Evolutionary conservation across 1,284 basidiomycete genomes (phyloP).

Genomic region (Erythrobasidium hasegawianum): DNA sequence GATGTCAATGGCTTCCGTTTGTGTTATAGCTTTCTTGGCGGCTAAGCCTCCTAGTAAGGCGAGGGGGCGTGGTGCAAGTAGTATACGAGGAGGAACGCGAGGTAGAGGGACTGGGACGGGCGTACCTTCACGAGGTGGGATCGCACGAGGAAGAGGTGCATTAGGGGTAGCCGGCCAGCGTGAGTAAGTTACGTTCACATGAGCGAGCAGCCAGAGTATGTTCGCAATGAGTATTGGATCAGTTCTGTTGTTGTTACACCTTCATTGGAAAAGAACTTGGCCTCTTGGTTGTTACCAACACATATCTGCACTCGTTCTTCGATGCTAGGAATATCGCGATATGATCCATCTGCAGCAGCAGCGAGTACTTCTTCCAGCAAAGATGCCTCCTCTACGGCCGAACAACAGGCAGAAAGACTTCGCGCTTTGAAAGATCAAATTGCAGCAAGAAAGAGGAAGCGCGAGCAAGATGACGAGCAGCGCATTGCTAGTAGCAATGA

Average conservation of each 20-base stretch:
- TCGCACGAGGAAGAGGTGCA: slow-evolving; percentile 4
- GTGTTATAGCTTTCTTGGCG: background rate
- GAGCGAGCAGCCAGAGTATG: background rate
- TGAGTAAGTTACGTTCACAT: too few relatives aligned
- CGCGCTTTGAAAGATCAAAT: slow-evolving; percentile 18
- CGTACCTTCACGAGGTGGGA: slow-evolving; percentile 1
- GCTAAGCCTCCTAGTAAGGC: background rate
- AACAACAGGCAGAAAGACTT: background rate
- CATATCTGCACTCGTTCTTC: too few relatives aligned
- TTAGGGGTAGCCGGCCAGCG: background rate
- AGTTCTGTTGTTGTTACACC: background rate
- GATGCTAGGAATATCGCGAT: background rate
- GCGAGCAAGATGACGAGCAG: slow-evolving; percentile 8
- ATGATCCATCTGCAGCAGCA: slow-evolving; percentile 2
- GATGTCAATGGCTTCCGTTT: too few relatives aligned
- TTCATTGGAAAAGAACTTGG: background rate
- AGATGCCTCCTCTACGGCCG: background rate
- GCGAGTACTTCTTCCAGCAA: slow-evolving; percentile 1
- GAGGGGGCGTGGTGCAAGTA: background rate
- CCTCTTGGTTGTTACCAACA: too few relatives aligned
- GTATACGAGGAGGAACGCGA: background rate
- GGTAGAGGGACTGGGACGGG: background rate
- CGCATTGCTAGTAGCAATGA: background rate
- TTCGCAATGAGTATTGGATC: background rate
- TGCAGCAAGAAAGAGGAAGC: slow-evolving; percentile 8